Evolutionary conservation across 2,329 filamentous ascomycete genomes (phyloP).

Genomic region (Raffaelea albimanens): DNA sequence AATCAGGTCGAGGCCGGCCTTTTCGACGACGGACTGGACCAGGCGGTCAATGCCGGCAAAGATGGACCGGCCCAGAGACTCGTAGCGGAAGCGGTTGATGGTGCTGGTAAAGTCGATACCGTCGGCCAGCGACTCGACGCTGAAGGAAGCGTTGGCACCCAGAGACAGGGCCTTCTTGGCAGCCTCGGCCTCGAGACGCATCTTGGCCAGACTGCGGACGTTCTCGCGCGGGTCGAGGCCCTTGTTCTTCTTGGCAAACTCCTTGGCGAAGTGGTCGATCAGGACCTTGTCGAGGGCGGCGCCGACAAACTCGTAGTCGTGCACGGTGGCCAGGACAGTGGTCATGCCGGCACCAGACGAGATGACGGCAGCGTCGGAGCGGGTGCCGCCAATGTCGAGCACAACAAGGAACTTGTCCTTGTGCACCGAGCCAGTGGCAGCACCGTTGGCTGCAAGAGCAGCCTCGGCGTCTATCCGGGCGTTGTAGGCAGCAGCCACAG

Average conservation of each 20-base stretch:
- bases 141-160: slow-evolving; percentile 81
- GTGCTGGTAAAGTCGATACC: slow-evolving; percentile 87
- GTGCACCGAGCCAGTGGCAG: slow-evolving; percentile 56
- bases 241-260: slow-evolving; percentile 96
- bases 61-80: slow-evolving; percentile 77
- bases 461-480: slow-evolving; percentile 73
- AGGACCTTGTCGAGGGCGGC: slow-evolving; percentile 80
- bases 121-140: slow-evolving; percentile 80
- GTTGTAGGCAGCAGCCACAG: slow-evolving; percentile 84
- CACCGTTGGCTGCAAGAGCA: slow-evolving; percentile 66
- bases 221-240: slow-evolving; percentile 72
- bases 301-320: slow-evolving; percentile 92
- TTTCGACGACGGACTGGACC: slow-evolving; percentile 76
- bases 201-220: slow-evolving; percentile 74
- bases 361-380: slow-evolving; percentile 84
- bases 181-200: slow-evolving; percentile 82
- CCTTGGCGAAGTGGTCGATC: slow-evolving; percentile 95
- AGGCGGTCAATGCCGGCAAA: slow-evolving; percentile 82
- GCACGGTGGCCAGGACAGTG: slow-evolving; percentile 83
- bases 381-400: slow-evolving; percentile 83
- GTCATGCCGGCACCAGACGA: slow-evolving; percentile 93
- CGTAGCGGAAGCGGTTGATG: slow-evolving; percentile 88
- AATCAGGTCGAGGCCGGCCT: slow-evolving; percentile 83
- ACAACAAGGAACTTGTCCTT: slow-evolving; percentile 87
- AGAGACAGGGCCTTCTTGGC: slow-evolving; percentile 89